These are phyloP conservation scores for Rauvolfia tetraphylla DNA, from an alignment of 257 asterid species.

Conservation along the genomic window DNA sequence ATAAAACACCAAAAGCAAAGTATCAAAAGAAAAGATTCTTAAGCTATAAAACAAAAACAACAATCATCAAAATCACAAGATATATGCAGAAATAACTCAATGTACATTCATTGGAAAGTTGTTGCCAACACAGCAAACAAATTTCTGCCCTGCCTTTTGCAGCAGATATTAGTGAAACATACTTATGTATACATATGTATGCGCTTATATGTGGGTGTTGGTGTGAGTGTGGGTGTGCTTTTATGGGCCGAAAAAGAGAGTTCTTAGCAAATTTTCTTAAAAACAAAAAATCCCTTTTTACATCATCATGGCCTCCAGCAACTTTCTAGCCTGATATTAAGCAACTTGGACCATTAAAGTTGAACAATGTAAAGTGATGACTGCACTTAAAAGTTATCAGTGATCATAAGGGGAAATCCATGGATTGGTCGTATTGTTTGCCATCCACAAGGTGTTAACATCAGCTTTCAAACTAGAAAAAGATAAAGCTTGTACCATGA, in stretches of 20 bases:
- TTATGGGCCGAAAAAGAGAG: too few relatives aligned
- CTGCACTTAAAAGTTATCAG: background rate
- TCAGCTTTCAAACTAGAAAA: background rate
- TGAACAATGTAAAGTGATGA: background rate
- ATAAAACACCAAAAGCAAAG: background rate
- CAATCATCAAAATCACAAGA: background rate
- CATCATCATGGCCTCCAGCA: background rate
- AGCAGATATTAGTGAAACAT: background rate
- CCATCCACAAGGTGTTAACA: background rate
- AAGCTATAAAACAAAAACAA: background rate
- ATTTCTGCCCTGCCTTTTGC: too few relatives aligned
- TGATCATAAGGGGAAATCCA: background rate
- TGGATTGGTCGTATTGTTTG: background rate
- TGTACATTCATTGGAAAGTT: background rate
- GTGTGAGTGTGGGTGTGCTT: too few relatives aligned
- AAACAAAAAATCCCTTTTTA: background rate
- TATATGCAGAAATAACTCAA: background rate
- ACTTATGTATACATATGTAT: too few relatives aligned
- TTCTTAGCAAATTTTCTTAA: too few relatives aligned
- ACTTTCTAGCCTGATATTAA: background rate
- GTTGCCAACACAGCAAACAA: background rate
- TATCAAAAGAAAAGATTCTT: background rate
- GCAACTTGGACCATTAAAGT: background rate
- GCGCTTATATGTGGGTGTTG: too few relatives aligned
- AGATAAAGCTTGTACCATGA: background rate